A percentile compares a stretch with the other conserved stretches of the same genome.
phyloP scores from a whole-genome alignment of 2,329 filamentous ascomycete species.

The Lachnellula arida region DNA sequence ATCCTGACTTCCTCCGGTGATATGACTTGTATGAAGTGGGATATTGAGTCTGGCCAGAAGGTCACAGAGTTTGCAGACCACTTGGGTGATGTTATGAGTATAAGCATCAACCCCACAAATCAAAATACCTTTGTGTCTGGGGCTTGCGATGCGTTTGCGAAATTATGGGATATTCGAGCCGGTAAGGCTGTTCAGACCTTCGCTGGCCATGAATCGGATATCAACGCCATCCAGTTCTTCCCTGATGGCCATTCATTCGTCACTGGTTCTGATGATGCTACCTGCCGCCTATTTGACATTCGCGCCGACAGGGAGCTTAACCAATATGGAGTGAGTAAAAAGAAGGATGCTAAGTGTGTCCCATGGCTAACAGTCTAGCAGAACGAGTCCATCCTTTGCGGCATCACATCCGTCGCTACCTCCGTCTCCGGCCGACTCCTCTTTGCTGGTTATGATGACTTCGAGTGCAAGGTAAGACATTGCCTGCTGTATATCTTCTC shows the following conservation, averaged over 20 bases:
- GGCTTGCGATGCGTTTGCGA: constrained; percentile 96
- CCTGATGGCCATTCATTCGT: constrained; percentile 98
- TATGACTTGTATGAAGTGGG: constrained; percentile 99
- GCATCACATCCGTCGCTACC: constrained; percentile 96
- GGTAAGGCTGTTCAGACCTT: constrained; percentile 99
- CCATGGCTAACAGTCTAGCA: constrained; percentile 37
- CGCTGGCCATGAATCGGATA: constrained; percentile 96
- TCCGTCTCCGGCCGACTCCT: constrained; percentile 92
- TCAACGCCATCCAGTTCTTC: constrained; percentile 99
- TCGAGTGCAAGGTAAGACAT: constrained; percentile 90
- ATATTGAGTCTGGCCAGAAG: constrained; percentile 96
- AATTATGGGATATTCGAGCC: constrained; percentile 97
- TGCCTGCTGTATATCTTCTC: background rate
- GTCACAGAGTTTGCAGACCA: constrained; percentile 98
- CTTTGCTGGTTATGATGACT: constrained; percentile 97
- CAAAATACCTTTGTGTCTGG: constrained; percentile 99
- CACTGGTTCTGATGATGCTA: constrained; percentile 95
- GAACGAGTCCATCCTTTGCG: constrained; percentile 96
- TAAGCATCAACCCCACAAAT: constrained; percentile 98
- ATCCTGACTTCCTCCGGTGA: constrained; percentile 98
- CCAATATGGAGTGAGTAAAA: constrained; percentile 57
- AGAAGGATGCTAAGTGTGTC: no score
- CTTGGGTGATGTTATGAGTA: constrained; percentile 98
- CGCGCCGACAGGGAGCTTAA: constrained; percentile 80
- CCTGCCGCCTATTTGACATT: constrained; percentile 95